A percentile compares a stretch with the other conserved stretches of the same genome.
Evolutionary conservation across 1,284 basidiomycete species (phyloP).

Genomic region (Stygiomarasmius scandens): DNA sequence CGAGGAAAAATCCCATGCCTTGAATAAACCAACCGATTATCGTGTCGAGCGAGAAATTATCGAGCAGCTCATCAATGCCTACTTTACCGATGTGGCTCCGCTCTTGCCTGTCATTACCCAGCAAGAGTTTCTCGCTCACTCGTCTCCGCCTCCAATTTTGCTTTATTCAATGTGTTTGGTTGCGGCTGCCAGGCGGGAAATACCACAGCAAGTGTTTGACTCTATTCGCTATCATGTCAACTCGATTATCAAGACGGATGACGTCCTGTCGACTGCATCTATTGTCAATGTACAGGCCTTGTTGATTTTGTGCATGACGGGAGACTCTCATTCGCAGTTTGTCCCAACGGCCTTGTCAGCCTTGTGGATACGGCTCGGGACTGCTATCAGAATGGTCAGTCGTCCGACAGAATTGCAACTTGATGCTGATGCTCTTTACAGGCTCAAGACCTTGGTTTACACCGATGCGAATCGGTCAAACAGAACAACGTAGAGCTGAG

Average conservation of each 20-base stretch:
- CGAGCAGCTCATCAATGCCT: slow-evolving; percentile 86
- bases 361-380: slow-evolving; percentile 75
- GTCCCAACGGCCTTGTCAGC: slow-evolving; percentile 78
- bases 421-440: slow-evolving; percentile 31
- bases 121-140: slow-evolving; percentile 79
- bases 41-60: slow-evolving; percentile 79
- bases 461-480: slow-evolving; percentile 82
- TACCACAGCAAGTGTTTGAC: slow-evolving; percentile 83
- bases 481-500: slow-evolving; percentile 77
- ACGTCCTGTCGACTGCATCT: slow-evolving; percentile 85
- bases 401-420: slow-evolving; percentile 8
- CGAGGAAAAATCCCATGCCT: slow-evolving; percentile 54
- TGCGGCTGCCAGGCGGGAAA: slow-evolving; percentile 83
- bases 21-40: slow-evolving; percentile 65
- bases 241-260: slow-evolving; percentile 84
- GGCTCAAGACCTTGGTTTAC: slow-evolving; percentile 93
- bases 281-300: slow-evolving; percentile 90
- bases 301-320: slow-evolving; percentile 81
- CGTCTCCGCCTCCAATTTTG: slow-evolving; percentile 77
- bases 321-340: slow-evolving; percentile 79
- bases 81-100: slow-evolving; percentile 86
- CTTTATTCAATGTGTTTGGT: slow-evolving; percentile 94
- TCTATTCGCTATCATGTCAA: slow-evolving; percentile 86
- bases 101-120: slow-evolving; percentile 87
- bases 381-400: slow-evolving; percentile 84